These are phyloP conservation scores for Syncephalastrum monosporum DNA, from an alignment of 371 early-diverging fungal genomes.

Conservation along the genomic window DNA sequence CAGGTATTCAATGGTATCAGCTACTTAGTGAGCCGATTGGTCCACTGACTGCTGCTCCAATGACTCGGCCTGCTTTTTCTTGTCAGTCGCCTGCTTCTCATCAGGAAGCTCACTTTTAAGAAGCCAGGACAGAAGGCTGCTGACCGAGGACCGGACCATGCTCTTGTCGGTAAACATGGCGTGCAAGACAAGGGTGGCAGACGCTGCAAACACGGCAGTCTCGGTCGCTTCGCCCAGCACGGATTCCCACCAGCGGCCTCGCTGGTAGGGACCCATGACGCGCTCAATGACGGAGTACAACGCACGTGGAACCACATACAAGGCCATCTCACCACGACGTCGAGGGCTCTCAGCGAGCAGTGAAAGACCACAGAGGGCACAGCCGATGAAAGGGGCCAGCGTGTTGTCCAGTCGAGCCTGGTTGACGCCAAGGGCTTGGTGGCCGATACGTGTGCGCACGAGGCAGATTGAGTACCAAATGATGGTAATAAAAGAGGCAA, in stretches of 20 bases:
- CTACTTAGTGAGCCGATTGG: too few species aligned
- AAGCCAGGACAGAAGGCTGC: conserved; percentile 58
- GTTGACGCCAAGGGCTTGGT: conserved; percentile 35
- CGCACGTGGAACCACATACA: conserved; percentile 62
- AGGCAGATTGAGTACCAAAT: conserved; percentile 64
- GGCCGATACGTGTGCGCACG: conserved; percentile 51
- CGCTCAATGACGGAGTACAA: conserved; percentile 54
- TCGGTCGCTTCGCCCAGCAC: conserved; percentile 30
- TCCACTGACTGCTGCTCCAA: too few species aligned
- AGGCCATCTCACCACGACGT: conserved; percentile 64
- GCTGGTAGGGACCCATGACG: conserved; percentile 38
- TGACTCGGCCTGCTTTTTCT: too few species aligned
- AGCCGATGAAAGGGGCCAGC: conserved; percentile 54
- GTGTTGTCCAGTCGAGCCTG: conserved; percentile 43
- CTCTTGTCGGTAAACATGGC: conserved; percentile 44
- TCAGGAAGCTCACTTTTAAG: conserved; percentile 29
- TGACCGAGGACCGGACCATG: conserved; percentile 52
- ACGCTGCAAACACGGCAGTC: conserved; percentile 35
- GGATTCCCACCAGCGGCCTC: conserved; percentile 37
- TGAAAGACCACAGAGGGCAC: conserved; percentile 59
- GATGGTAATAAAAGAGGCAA: conserved; percentile 57
- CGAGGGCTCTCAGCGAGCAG: conserved; percentile 58
- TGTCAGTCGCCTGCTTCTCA: conserved; percentile 3
- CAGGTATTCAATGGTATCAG: too few species aligned
- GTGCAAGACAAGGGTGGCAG: conserved; percentile 39